These are phyloP conservation scores for Kalmusia sp. DNA, from an alignment of 2,329 filamentous ascomycete species.

Conservation along the genomic window DNA sequence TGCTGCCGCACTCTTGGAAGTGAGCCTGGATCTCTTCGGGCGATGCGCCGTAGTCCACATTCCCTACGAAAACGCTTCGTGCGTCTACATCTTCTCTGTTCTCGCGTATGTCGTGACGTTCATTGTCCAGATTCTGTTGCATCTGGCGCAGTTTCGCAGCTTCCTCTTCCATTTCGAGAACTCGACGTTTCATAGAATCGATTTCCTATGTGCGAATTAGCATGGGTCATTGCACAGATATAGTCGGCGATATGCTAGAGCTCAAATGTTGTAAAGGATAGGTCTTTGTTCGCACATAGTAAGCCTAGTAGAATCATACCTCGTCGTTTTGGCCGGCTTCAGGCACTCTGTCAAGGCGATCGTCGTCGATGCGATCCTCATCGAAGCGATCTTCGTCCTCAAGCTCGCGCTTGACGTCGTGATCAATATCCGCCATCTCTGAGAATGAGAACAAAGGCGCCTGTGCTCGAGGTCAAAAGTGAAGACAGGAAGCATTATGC, in stretches of 20 bases:
- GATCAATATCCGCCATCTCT: constrained; percentile 40
- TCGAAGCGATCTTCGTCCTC: constrained; percentile 16
- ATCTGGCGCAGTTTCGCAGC: constrained; percentile 62
- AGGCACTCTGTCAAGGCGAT: constrained; percentile 39
- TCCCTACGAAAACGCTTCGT: constrained; percentile 96
- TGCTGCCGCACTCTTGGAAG: constrained; percentile 95
- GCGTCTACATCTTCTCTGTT: constrained; percentile 96
- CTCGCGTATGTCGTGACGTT: constrained; percentile 82
- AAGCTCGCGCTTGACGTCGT: constrained; percentile 33
- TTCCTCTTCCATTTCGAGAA: constrained; percentile 66
- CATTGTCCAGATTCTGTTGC: constrained; percentile 75
- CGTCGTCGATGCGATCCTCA: constrained; percentile 38
- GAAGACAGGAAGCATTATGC: constrained; percentile 6
- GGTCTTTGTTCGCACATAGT: background rate
- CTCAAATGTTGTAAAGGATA: background rate
- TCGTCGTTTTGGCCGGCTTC: constrained; percentile 42
- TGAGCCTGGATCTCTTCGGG: constrained; percentile 98
- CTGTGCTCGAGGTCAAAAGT: constrained; percentile 13
- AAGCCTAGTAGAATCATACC: constrained; percentile 28
- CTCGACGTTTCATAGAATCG: constrained; percentile 60
- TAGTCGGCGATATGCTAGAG: constrained; percentile 14
- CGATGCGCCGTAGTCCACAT: constrained; percentile 96
- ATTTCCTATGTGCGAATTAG: constrained; percentile 40
- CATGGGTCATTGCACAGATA: background rate
- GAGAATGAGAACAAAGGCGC: background rate